phyloP scores from a whole-genome alignment of 2,329 filamentous ascomycete species.

The Penicillium sp. region DNA sequence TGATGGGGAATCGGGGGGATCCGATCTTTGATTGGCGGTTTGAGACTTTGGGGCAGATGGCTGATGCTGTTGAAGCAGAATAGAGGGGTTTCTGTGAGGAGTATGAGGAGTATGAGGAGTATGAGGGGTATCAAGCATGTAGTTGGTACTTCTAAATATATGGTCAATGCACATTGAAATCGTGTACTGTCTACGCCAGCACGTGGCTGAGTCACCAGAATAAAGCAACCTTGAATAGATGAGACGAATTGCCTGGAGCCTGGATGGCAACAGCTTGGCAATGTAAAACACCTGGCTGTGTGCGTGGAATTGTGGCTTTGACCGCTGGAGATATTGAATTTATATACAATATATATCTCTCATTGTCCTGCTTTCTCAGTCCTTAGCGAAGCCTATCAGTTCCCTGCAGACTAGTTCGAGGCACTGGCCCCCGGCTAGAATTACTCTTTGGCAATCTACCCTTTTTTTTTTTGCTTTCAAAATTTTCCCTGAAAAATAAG shows the following conservation, averaged over 20 bases:
- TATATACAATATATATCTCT: not conserved
- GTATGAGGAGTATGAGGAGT: too few species aligned
- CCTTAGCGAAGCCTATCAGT: constrained; percentile 1
- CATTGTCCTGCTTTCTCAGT: not conserved
- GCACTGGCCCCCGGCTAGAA: not conserved
- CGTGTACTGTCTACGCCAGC: not conserved
- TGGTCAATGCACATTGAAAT: too few species aligned
- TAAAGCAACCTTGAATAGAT: too few species aligned
- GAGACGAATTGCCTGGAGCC: constrained; percentile 1
- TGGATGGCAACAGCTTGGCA: constrained; percentile 1
- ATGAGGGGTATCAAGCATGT: not conserved
- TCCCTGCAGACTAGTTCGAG: not conserved
- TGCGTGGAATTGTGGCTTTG: constrained; percentile 6
- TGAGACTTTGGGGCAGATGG: constrained; percentile 58
- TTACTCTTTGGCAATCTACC: not conserved
- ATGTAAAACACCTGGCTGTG: not conserved
- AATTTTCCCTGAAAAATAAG: not conserved
- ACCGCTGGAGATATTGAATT: not conserved
- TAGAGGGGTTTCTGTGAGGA: not conserved
- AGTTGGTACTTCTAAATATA: not conserved
- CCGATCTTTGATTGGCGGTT: constrained; percentile 55
- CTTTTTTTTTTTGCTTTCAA: not conserved
- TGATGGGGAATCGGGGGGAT: constrained; percentile 38
- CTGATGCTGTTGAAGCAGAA: constrained; percentile 41
- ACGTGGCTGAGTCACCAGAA: constrained; percentile 2